Evolutionary conservation across 208 protist genomes (phyloP).

Genomic region (Leptomonas seymouri): DNA sequence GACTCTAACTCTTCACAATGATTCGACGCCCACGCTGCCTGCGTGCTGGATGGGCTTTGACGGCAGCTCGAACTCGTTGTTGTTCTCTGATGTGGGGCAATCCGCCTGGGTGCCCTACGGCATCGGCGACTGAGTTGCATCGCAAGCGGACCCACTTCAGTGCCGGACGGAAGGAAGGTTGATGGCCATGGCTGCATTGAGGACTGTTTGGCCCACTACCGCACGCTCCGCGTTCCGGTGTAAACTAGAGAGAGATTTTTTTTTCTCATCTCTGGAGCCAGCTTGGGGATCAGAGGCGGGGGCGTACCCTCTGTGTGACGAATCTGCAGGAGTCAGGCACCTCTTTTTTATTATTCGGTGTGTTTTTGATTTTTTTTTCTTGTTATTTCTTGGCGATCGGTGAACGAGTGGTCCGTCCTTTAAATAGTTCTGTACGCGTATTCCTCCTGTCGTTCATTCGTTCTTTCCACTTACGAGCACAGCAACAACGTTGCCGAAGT

Average conservation of each 20-base stretch:
- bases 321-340: no score
- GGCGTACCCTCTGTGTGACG: no score
- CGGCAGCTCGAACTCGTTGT: conserved; percentile 24
- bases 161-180: background rate
- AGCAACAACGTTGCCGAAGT: background rate
- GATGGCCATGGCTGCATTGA: background rate
- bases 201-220: no score
- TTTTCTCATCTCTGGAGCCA: background rate
- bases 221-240: background rate
- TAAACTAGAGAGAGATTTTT: background rate
- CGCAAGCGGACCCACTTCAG: no score
- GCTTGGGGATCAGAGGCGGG: no score
- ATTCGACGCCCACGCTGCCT: conserved; percentile 12
- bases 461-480: background rate
- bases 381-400: no score
- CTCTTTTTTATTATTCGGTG: no score
- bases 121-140: conserved; percentile 19
- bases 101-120: conserved; percentile 53
- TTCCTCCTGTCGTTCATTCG: background rate
- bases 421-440: no score
- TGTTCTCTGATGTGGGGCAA: conserved; percentile 52
- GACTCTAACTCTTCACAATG: background rate
- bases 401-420: no score
- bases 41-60: conserved; percentile 80
- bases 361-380: background rate